A percentile compares a stretch with the other conserved stretches of the same genome.
Evolutionary conservation across 164 flowering plant species (phyloP).

Genomic region (Vitis cinerea): DNA sequence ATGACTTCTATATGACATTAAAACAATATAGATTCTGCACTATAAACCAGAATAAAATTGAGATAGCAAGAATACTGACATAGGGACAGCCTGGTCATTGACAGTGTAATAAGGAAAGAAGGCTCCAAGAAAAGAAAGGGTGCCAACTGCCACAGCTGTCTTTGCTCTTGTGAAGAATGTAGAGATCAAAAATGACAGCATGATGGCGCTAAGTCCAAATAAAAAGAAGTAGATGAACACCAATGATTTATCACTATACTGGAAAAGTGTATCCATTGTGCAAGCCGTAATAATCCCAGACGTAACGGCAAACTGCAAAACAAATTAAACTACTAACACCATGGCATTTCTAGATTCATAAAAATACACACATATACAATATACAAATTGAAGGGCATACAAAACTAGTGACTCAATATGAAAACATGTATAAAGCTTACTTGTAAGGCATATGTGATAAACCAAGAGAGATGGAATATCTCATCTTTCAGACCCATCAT

Average conservation of each 20-base stretch:
- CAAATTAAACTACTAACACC: constrained; percentile 8
- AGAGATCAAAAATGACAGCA: constrained; percentile 84
- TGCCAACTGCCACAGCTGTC: constrained; percentile 99
- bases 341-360: background rate
- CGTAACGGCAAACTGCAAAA: constrained; percentile 83
- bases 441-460: constrained; percentile 81
- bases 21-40: background rate
- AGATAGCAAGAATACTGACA: constrained; percentile 49
- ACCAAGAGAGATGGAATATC: constrained; percentile 94
- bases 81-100: constrained; percentile 71
- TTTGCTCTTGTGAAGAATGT: constrained; percentile 94
- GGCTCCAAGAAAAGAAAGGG: constrained; percentile 90
- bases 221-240: constrained; percentile 85
- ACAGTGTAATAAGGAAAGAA: constrained; percentile 96
- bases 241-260: constrained; percentile 86
- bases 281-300: constrained; percentile 79
- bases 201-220: constrained; percentile 92
- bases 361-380: background rate
- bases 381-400: too few species aligned
- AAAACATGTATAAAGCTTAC: constrained; percentile 26
- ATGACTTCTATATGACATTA: background rate
- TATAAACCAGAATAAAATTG: constrained; percentile 14
- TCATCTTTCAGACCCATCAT: constrained; percentile 97
- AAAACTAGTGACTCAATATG: too few species aligned
- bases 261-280: constrained; percentile 84